Conservation (phyloP, 2,329 filamentous ascomycete species). For the Apiospora phragmitis region DNA sequence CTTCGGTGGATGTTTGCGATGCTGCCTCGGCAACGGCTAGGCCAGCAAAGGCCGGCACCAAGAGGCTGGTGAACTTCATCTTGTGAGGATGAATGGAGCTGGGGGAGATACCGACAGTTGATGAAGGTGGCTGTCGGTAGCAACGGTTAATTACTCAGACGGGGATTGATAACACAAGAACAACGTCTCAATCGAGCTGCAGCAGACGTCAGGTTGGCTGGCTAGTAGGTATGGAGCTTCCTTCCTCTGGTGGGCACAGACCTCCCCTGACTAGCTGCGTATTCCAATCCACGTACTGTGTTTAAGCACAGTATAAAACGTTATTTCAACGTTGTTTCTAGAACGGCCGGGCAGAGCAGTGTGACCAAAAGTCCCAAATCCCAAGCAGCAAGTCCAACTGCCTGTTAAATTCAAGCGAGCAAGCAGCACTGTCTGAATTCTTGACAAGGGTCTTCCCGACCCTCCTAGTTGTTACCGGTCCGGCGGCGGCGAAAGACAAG, state of each 20-base stretch:
- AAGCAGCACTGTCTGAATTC: background rate
- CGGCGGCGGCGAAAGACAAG: background rate
- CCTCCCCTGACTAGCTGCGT: background rate
- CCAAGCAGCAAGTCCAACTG: background rate
- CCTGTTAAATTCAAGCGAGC: background rate
- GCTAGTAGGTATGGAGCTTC: background rate
- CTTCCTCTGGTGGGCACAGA: background rate
- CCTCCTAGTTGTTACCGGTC: background rate
- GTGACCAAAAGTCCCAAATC: background rate
- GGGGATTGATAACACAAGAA: background rate
- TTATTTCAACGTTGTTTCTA: background rate
- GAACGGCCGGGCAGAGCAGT: background rate
- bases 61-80: constrained; percentile 44
- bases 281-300: background rate
- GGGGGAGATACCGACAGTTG: constrained; percentile 15
- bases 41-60: constrained; percentile 37
- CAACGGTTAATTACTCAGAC: background rate
- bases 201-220: constrained; percentile 6
- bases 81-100: constrained; percentile 17
- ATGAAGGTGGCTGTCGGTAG: constrained; percentile 14
- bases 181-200: background rate
- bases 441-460: background rate
- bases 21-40: constrained; percentile 30
- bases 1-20: constrained; percentile 42
- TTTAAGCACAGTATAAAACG: background rate